Evolutionary conservation across 768 basidiomycete species (phyloP), one percentile per base, ranked within the genome.

Genomic region (Cyclocybe cylindracea): DNA sequence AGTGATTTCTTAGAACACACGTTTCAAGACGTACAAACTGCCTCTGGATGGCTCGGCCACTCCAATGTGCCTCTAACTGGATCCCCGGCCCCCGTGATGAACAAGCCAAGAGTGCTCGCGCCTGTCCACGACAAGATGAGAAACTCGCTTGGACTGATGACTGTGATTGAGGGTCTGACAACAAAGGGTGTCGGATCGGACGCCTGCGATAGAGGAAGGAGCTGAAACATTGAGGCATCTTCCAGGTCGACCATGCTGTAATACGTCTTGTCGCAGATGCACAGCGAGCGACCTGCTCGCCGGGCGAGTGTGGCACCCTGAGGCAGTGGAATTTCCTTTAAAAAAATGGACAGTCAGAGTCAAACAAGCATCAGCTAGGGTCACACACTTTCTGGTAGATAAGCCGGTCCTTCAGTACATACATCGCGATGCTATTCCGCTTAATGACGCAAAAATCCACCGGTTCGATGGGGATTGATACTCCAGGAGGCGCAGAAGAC

Each of bases 31-130:
- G 63, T 61, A 94, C 92, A 85, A 35, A 93, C 72, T 14, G 85
- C 79, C 18, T 83, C 71, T 0, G 94, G 91, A 73, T 95, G 85
- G 44, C 74, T 80, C 2, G 84, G 78, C 91, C 93, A 97, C 63
- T 92, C 82, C 39, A 97, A 71, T 2, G 94, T 95, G 2, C 94
- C 94, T 41, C 94, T 79, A 7, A 93, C 86, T 4, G 95, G 93
- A 66, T 96, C 94, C 0, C 93, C 94, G 2, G 83, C 80, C 0
- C 85, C 82, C 10, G 82, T 91, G 57, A 98, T 77, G 60, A 98
- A 98, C 8, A 98, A 72, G 0, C 95, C 95, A 37, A 98, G 73
- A 0, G 91, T 90, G 46, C 80, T 84, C 3, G 76, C 70, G 10
- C 91, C 95, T 1, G 87, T 94, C 82, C 88, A 94, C 2, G 89